A percentile compares a stretch with the other conserved stretches of the same genome.
These are phyloP conservation scores for Saccharum spontaneum DNA, from an alignment of 176 grass and related monocot genomes.

Conservation along the genomic window DNA sequence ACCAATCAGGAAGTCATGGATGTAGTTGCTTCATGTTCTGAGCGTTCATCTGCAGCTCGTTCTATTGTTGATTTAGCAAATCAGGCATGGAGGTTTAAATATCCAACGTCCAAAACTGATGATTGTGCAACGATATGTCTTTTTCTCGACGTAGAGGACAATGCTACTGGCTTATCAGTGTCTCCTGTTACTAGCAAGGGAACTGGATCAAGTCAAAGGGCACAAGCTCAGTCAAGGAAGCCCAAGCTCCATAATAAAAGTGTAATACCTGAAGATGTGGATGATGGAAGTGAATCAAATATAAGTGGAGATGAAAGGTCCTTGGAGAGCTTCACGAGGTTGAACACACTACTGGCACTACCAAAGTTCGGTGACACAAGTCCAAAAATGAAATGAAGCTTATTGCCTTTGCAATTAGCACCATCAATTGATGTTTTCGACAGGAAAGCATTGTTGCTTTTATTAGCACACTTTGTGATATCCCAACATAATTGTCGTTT, in stretches of 20 bases:
- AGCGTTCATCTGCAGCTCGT: constrained; percentile 41
- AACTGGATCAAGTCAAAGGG: constrained; percentile 26
- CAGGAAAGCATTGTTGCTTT: constrained; percentile 28
- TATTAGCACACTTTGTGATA: constrained; percentile 25
- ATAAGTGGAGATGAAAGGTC: constrained; percentile 46
- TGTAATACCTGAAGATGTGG: constrained; percentile 28
- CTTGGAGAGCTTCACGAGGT: constrained; percentile 47
- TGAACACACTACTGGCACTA: constrained; percentile 55
- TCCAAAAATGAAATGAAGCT: constrained; percentile 41
- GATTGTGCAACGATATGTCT: constrained; percentile 67
- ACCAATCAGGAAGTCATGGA: constrained; percentile 75
- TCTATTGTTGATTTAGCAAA: constrained; percentile 56
- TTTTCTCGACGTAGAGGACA: constrained; percentile 44
- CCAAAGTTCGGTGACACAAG: constrained; percentile 43
- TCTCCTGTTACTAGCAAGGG: constrained; percentile 16
- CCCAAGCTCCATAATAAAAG: constrained; percentile 13
- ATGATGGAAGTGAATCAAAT: constrained; percentile 40
- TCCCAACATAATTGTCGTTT: not conserved
- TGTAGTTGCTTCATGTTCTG: constrained; percentile 51
- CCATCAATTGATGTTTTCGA: constrained; percentile 14
- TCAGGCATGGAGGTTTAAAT: constrained; percentile 61
- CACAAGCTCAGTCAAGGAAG: constrained; percentile 5
- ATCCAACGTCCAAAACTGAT: constrained; percentile 73
- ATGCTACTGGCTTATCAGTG: constrained; percentile 20
- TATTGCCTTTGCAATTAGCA: not conserved